phyloP scores from a whole-genome alignment of 441 rosid species.

The Erysimum cheiri region DNA sequence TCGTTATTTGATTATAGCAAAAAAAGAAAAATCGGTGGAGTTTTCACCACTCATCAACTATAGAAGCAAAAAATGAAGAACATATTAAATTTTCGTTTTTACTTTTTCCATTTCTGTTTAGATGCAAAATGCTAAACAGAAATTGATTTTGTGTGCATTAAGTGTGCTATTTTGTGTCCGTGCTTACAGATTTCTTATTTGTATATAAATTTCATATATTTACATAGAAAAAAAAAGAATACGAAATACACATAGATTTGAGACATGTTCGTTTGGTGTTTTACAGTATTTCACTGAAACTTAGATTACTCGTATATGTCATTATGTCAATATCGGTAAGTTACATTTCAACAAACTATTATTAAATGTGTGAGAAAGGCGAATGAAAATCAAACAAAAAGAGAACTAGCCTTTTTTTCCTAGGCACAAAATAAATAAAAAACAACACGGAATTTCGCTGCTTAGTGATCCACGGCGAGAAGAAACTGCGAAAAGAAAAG shows the following conservation, averaged over 20 bases:
- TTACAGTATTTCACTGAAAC: too few relatives aligned
- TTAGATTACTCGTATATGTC: too few relatives aligned
- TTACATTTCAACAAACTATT: too few relatives aligned
- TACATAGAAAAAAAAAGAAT: background rate
- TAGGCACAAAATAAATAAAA: too few relatives aligned
- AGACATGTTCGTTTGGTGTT: too few relatives aligned
- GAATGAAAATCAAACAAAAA: too few relatives aligned
- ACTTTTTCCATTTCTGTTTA: background rate
- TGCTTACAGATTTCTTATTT: conserved; percentile 11
- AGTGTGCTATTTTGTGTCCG: background rate
- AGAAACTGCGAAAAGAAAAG: too few relatives aligned
- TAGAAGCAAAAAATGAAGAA: background rate
- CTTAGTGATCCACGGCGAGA: too few relatives aligned
- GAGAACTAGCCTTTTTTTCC: too few relatives aligned
- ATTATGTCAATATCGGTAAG: too few relatives aligned
- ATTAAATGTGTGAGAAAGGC: too few relatives aligned
- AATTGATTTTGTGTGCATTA: background rate
- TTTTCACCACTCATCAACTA: conserved; percentile 23
- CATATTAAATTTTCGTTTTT: background rate
- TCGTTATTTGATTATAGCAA: conserved; percentile 21
- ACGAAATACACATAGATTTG: background rate
- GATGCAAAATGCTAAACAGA: background rate
- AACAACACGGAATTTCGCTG: too few relatives aligned
- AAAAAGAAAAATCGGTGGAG: conserved; percentile 11
- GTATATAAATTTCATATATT: conserved; percentile 2